These are phyloP conservation scores for Nematodospora valgi DNA, from an alignment of 805 yeast genomes.

Conservation along the genomic window DNA sequence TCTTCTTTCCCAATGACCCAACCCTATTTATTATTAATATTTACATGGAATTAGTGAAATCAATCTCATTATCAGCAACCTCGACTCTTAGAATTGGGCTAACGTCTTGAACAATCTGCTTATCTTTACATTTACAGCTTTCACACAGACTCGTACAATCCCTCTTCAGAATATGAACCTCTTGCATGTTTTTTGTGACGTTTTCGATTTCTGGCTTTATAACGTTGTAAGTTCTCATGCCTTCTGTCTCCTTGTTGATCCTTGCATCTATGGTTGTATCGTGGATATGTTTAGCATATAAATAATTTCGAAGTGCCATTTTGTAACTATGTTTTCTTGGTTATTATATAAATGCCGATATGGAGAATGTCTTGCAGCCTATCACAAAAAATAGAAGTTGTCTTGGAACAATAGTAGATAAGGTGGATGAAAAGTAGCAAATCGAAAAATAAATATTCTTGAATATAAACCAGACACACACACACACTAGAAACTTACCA, in stretches of 20 bases:
- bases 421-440: no score
- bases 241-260: conserved; percentile 5
- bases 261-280: conserved; percentile 4
- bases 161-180: background rate
- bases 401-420: no score
- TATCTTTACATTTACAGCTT: conserved; percentile 3
- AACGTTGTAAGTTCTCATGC: background rate
- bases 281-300: conserved; percentile 35
- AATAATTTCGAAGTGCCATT: conserved; percentile 43
- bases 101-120: background rate
- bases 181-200: background rate
- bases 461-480: no score
- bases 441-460: no score
- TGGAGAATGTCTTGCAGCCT: conserved; percentile 1
- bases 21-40: no score
- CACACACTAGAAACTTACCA: no score
- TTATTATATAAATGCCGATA: background rate
- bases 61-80: conserved; percentile 9
- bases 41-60: conserved; percentile 7
- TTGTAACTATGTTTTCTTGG: background rate
- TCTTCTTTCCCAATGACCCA: no score
- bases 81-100: conserved; percentile 6
- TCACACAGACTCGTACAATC: conserved; percentile 3
- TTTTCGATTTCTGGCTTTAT: conserved; percentile 4
- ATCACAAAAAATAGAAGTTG: no score